These are phyloP conservation scores for Clavispora phyllophila DNA, from an alignment of 805 yeast genomes.

Conservation along the genomic window DNA sequence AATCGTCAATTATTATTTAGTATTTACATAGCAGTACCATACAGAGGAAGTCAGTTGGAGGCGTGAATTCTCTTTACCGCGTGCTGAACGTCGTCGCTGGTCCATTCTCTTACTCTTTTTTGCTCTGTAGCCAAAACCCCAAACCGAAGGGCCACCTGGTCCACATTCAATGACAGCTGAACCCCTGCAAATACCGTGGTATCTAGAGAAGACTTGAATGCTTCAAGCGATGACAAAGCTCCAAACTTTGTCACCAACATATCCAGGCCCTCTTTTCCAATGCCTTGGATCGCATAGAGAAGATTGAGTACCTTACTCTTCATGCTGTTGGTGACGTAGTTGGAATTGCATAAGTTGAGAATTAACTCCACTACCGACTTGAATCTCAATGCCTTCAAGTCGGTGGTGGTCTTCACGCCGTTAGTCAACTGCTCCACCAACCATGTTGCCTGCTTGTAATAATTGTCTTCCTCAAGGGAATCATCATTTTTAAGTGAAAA, in stretches of 20 bases:
- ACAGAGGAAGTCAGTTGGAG: neutral
- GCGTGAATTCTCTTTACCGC: conserved; percentile 38
- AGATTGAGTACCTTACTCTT: conserved; percentile 38
- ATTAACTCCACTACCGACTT: conserved; percentile 66
- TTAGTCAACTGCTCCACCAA: conserved; percentile 43
- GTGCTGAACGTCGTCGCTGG: conserved; percentile 43
- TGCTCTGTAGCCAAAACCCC: conserved; percentile 35
- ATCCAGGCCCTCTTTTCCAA: conserved; percentile 52
- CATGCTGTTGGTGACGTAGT: conserved; percentile 40
- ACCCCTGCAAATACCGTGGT: conserved; percentile 14
- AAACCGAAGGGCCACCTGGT: conserved; percentile 43
- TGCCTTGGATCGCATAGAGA: conserved; percentile 43
- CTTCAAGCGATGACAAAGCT: conserved; percentile 21
- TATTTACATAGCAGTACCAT: neutral
- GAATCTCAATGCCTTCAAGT: conserved; percentile 48
- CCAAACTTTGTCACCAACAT: conserved; percentile 56
- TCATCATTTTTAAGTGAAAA: conserved; percentile 18
- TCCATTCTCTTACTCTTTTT: conserved; percentile 63
- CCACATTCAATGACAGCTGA: conserved; percentile 37
- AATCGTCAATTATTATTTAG: neutral
- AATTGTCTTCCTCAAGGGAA: conserved; percentile 38
- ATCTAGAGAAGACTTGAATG: conserved; percentile 16
- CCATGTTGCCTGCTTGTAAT: conserved; percentile 64
- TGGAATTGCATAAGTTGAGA: conserved; percentile 49
- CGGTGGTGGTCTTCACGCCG: conserved; percentile 45